Percentiles rank a stretch among this genome's conserved stretches.
phyloP scores from a whole-genome alignment of 2,329 filamentous ascomycete species.

The Emmonsia crescens region DNA sequence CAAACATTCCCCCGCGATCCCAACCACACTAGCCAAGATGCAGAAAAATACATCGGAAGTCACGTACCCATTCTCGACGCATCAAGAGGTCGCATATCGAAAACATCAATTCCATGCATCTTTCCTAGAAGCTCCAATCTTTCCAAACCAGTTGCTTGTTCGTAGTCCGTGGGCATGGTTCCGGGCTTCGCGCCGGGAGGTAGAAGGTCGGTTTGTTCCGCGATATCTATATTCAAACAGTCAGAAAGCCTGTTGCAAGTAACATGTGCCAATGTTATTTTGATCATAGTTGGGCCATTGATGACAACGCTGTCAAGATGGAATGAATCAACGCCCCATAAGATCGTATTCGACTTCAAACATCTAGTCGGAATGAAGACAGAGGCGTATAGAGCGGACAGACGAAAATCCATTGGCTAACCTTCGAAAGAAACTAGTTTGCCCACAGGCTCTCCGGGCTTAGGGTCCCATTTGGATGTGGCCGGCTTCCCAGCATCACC shows the following conservation, averaged over 20 bases:
- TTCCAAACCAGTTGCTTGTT: slow-evolving; percentile 95
- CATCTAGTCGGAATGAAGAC: not conserved
- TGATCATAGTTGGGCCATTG: not conserved
- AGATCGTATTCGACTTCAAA: not conserved
- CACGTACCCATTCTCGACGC: slow-evolving; percentile 68
- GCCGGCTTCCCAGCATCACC: slow-evolving; percentile 10
- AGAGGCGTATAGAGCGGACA: slow-evolving; percentile 9
- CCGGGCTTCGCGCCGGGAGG: slow-evolving; percentile 71
- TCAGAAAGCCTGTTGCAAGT: slow-evolving; percentile 3
- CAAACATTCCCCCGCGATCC: not conserved
- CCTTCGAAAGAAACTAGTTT: slow-evolving; percentile 37
- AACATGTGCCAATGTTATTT: not conserved
- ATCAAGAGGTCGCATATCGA: slow-evolving; percentile 96
- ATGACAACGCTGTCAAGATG: not conserved
- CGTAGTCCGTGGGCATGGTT: slow-evolving; percentile 82
- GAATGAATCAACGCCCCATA: not conserved
- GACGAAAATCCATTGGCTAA: slow-evolving; percentile 20
- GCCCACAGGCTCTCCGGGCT: slow-evolving; percentile 28
- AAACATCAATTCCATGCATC: slow-evolving; percentile 96
- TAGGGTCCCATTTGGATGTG: slow-evolving; percentile 28
- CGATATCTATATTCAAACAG: slow-evolving; percentile 56
- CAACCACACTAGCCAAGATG: not conserved
- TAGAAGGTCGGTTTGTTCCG: slow-evolving; percentile 68
- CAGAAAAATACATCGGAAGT: slow-evolving; percentile 3
- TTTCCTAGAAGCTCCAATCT: slow-evolving; percentile 98